These are phyloP conservation scores for Talaromyces sp. DNA, from an alignment of 2,329 filamentous ascomycete genomes.

Conservation along the genomic window DNA sequence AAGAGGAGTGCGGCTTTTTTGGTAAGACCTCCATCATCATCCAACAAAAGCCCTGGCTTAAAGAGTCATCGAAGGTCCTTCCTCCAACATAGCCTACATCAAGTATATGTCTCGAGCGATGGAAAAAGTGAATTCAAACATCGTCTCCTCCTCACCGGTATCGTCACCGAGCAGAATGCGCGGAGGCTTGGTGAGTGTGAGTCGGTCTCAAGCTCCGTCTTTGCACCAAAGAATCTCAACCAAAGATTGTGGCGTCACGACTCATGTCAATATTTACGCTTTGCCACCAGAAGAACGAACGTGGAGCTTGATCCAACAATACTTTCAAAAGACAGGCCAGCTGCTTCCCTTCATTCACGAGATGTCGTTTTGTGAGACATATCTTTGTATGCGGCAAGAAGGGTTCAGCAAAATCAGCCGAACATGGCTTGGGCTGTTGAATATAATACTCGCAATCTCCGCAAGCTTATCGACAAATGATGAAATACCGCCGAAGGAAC, in stretches of 20 bases:
- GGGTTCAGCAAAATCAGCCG: slow-evolving; percentile 35
- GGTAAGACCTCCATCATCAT: slow-evolving; percentile 16
- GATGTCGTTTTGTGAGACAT: slow-evolving; percentile 29
- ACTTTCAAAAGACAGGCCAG: slow-evolving; percentile 34
- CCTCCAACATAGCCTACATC: slow-evolving; percentile 41
- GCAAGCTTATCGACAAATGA: slow-evolving; percentile 31
- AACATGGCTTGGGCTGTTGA: slow-evolving; percentile 49
- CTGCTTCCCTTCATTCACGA: slow-evolving; percentile 40
- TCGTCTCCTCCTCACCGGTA: neutral
- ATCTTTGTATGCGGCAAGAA: slow-evolving; percentile 24
- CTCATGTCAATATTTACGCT: slow-evolving; percentile 23
- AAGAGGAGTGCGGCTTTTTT: slow-evolving; percentile 32
- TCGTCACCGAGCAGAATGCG: neutral
- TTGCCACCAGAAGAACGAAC: slow-evolving; percentile 27
- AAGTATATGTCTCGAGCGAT: slow-evolving; percentile 33
- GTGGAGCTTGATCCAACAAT: slow-evolving; percentile 27
- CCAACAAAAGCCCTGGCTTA: neutral
- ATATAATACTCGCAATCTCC: slow-evolving; percentile 49
- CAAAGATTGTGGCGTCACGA: neutral
- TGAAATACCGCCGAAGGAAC: slow-evolving; percentile 28
- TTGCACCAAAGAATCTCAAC: neutral
- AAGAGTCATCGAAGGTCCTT: slow-evolving; percentile 24
- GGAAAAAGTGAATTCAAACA: slow-evolving; percentile 8
- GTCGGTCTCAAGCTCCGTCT: neutral
- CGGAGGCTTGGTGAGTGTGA: neutral